Evolutionary conservation across 257 asterid genomes (phyloP), one percentile per base, ranked within the genome.

Genomic region (Solanum pennellii): DNA sequence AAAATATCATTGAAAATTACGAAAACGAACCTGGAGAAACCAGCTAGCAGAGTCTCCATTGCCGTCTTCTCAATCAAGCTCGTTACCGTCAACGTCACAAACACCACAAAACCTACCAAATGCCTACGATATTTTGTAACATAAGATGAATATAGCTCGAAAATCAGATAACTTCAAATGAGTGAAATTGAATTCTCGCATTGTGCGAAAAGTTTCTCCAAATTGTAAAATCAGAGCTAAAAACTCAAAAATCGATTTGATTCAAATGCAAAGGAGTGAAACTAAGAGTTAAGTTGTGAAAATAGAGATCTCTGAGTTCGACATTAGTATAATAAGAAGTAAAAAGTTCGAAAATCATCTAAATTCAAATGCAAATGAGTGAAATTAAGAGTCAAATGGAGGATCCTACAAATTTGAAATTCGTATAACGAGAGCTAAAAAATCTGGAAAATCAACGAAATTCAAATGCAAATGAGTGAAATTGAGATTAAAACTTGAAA

Each of bases 81-180:
- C 92, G 91, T 86, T 60, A 91, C 90, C 94, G 90, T 91, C 91
- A 97, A 80, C 91, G 94, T 91, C 87, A 89, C 88, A 89, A 97
- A 95, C 65, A 97, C 89, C 88, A 94, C 12, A 75, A 94, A 94
- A 62, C 98, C 99, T 10, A 92, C 74, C 93, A 97, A 91, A 95
- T 97, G 98, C 89, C 99, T 96, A 90, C 7, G 83, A 87, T 31
- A 31, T 9, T 35, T 35, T 44, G 44, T 23, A 45, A 4, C 12
- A 42, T 41, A 44, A 2, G 25, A 14, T 44, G n/a, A 77, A 77
- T 77, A 14, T 13, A 25, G 25, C 25, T 77, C 8, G 15, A 39
- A 44, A 76, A 75, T 37, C 37, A 29, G 52, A 37, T 33, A 79
- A 45, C 15, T 15, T 25, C 9, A 25, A 77, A 3, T 42, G 45